Evolutionary conservation across 257 asterid species (phyloP).

Genomic region (Gynochthodes officinalis): DNA sequence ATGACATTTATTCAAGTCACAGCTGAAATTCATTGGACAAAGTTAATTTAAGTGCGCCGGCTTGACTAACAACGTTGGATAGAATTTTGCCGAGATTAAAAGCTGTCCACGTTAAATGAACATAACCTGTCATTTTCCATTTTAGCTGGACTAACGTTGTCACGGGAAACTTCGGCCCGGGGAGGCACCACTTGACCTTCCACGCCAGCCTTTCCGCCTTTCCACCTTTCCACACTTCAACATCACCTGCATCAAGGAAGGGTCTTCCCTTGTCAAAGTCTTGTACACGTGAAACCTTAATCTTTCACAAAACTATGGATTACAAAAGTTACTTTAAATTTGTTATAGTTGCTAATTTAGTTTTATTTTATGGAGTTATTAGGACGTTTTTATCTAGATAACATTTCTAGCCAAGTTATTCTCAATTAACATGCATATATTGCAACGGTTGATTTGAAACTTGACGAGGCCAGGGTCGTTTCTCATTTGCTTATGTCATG

Average conservation of each 20-base stretch:
- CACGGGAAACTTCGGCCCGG: background rate
- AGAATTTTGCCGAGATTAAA: background rate
- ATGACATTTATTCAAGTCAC: background rate
- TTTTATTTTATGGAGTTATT: background rate
- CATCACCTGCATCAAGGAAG: background rate
- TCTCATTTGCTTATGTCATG: too few species aligned
- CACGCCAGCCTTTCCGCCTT: background rate
- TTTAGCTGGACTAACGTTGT: conserved; percentile 3
- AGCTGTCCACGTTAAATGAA: conserved; percentile 35
- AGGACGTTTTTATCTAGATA: too few species aligned
- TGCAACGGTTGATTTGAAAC: too few species aligned
- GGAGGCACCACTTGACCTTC: background rate
- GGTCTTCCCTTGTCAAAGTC: background rate
- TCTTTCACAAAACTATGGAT: too few species aligned
- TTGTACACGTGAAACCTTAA: too few species aligned
- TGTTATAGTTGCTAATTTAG: background rate
- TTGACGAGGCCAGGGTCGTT: too few species aligned
- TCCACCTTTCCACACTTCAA: background rate
- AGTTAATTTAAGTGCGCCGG: background rate
- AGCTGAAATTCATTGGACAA: background rate
- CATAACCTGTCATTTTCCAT: conserved; percentile 13
- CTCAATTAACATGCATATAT: too few species aligned
- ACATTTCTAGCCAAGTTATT: too few species aligned
- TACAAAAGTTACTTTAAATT: too few species aligned
- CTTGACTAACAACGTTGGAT: conserved; percentile 17